Conservation (phyloP, 768 basidiomycete genomes). For the Baorangia bicolor region DNA sequence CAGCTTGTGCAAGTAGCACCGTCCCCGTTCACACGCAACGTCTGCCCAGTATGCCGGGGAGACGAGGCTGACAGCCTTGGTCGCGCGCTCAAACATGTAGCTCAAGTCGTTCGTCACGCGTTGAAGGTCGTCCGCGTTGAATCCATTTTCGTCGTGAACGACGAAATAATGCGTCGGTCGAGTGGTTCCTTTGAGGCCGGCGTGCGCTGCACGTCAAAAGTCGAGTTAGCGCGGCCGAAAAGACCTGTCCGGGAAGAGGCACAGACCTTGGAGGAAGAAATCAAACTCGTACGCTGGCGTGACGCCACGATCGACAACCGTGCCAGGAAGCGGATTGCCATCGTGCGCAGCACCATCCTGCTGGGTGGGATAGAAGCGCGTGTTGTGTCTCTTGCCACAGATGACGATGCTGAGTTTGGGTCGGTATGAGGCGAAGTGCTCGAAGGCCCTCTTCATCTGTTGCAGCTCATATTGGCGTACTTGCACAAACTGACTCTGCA, state of each 20-base stretch:
- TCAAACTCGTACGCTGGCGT: conserved; percentile 54
- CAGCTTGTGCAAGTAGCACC: conserved; percentile 49
- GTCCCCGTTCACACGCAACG: conserved; percentile 51
- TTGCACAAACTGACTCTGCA: conserved; percentile 46
- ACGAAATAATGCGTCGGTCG: conserved; percentile 56
- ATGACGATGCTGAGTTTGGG: conserved; percentile 53
- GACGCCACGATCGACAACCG: conserved; percentile 55
- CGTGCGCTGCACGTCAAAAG: conserved; percentile 33
- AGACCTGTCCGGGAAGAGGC: neutral
- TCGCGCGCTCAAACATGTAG: conserved; percentile 60
- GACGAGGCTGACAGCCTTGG: conserved; percentile 42
- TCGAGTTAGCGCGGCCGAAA: neutral
- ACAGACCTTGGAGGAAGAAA: conserved; percentile 55
- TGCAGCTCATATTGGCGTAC: conserved; percentile 44
- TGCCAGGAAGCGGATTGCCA: conserved; percentile 54
- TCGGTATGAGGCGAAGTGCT: conserved; percentile 39
- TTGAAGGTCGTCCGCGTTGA: conserved; percentile 50
- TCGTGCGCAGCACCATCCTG: conserved; percentile 37
- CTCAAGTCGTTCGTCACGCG: conserved; percentile 49
- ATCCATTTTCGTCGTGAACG: conserved; percentile 51
- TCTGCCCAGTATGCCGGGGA: conserved; percentile 44
- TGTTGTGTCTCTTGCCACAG: conserved; percentile 57
- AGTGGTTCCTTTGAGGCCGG: conserved; percentile 44
- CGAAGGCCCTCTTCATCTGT: conserved; percentile 41
- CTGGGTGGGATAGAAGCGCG: conserved; percentile 52